Evolutionary conservation across 805 yeast species (phyloP), one percentile per base, ranked within the genome.

Genomic region (Metschnikowia picachoensis): DNA sequence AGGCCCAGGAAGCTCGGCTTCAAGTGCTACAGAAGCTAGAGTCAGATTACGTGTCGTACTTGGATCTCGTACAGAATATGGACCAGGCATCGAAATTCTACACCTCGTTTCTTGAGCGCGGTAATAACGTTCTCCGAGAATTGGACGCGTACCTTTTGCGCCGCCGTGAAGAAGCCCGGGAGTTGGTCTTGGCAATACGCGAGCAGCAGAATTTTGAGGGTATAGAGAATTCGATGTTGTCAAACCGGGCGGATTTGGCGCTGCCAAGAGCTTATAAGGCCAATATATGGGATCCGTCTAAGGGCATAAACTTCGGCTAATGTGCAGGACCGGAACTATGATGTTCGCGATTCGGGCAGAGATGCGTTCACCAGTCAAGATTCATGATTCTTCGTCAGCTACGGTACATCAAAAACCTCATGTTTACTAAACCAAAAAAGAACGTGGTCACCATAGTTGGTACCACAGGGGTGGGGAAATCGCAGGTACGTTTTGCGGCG

Each of bases 381-480:
- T 36, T 27, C 12, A 55, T 55, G 59, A 43, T 55, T 40, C 44
- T 51, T 10, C 52, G 57, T 36, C 49, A 47, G 31, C 36, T 49
- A 14, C 53, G 57, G 41, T 56, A 52, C 52, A 25, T 57, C 32
- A 61, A 55, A 47, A 67, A 63, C 46, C 44, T 53, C 37, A 41
- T 60, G n/a, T 64, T 61, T 64, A 66, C 67, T 8, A 47, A 54
- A 37, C 64, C 66, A 11, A 67, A 64, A 50, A 65, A 64, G 49
- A 63, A 56, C 48, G 59, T 87, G 5, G 74, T 86, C 27, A 80
- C 88, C 13, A 78, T 87, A 14, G 85, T 87, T 3, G 99, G 99
- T 0, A 91, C 96, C 31, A 92, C 99, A 0, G 99, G 98, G 0
- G 97, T 90, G 11, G 99, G 99, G 0, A 92, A 92, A 60, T 91